Conservation (phyloP, 257 asterid genomes). For the Cynanchum wilfordii region DNA sequence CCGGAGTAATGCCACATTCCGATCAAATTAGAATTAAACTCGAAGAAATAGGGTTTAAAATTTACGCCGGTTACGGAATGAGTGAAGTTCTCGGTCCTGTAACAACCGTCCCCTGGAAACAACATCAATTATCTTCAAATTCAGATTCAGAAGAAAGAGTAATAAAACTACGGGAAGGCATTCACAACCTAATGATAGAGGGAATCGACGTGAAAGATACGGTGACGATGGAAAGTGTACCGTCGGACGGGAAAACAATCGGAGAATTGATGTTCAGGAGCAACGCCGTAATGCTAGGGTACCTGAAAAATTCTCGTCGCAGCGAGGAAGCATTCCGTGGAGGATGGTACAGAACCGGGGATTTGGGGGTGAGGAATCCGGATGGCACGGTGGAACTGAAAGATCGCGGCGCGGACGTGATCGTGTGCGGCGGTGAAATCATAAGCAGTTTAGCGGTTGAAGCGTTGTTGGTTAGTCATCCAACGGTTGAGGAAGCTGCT, state of each 20-base stretch:
- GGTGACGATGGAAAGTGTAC: slow-evolving; percentile 48
- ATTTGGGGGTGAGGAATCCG: slow-evolving; percentile 47
- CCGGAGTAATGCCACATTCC: slow-evolving; percentile 48
- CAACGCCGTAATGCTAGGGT: slow-evolving; percentile 61
- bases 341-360: slow-evolving; percentile 75
- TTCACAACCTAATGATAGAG: slow-evolving; percentile 43
- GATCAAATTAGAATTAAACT: slow-evolving; percentile 30
- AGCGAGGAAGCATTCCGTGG: slow-evolving; percentile 52
- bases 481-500: slow-evolving; percentile 54
- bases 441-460: slow-evolving; percentile 61
- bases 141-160: slow-evolving; percentile 24
- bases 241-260: slow-evolving; percentile 44
- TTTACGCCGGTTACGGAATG: slow-evolving; percentile 49
- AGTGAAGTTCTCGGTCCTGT: slow-evolving; percentile 71
- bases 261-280: slow-evolving; percentile 75
- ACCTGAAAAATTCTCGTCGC: slow-evolving; percentile 36
- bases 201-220: slow-evolving; percentile 56
- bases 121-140: slow-evolving; percentile 18
- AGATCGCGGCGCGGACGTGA: slow-evolving; percentile 49
- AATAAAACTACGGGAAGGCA: slow-evolving; percentile 41
- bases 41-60: slow-evolving; percentile 41
- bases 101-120: slow-evolving; percentile 32
- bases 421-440: slow-evolving; percentile 45
- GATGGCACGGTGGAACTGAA: slow-evolving; percentile 53
- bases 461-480: slow-evolving; percentile 39